Evolutionary conservation across 306 rosid species (phyloP), one percentile per base, ranked within the genome.

Genomic region (Gastrolobium bilobum): DNA sequence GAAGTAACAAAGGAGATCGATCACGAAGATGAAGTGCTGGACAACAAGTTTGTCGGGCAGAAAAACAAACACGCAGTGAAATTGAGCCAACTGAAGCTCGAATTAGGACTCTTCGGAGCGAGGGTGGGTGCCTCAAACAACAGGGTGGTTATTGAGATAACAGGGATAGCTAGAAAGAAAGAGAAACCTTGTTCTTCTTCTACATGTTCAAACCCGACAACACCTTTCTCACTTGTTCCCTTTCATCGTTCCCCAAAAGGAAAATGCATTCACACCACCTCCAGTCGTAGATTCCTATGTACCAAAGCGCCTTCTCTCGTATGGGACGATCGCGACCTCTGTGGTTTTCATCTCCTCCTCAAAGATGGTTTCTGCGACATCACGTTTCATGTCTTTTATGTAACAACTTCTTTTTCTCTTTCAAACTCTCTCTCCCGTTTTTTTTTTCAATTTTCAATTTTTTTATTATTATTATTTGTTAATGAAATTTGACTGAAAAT

Each of bases 341-440:
- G 52, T 6, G 77, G 4, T 26, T 86, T 81, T 1, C 75, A 77
- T 20, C 74, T 86, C 39, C 9, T 47, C 9, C 51, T 73, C 20
- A 86, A 79, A 60, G 75, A 76, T 1, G 53, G n/a, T 4, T 50
- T 80, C 31, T 89, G 83, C 81, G 39, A 86, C 6, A 30, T 90
- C 15, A 58, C 54, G 13, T 87, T 94, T 78, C 79, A 71, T 54
- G 86, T 94, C 52, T 84, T 90, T 67, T 76, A 78, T 80, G 98
- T 93, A 5, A 2, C 10, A 15, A 10, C 15, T 77, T 65, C 1
- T 7, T n/a, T 1, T 30, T 14, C 1, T 11, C 29, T 10, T 29
- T 37, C 31, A 4, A 10, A 30, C 40, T 11, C 29, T 10, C 14
- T 37, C 31, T 7, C 4, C 14, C 40, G 2, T 2, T 7, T 47